Evolutionary conservation across 257 asterid species (phyloP).

Genomic region (Solanum microdontum): DNA sequence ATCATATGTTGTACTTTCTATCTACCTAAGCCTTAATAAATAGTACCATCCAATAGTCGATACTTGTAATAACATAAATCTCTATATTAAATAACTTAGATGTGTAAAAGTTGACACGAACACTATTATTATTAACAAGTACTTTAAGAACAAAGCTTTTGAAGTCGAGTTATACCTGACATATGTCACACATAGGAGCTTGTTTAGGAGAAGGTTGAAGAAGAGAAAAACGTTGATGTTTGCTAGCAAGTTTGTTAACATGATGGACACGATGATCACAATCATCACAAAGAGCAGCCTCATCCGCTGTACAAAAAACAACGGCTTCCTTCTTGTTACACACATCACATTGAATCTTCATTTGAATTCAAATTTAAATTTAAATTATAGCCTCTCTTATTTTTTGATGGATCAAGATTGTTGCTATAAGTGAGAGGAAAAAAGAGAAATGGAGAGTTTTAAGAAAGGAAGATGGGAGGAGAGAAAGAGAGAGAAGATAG

Average conservation of each 20-base stretch:
- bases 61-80: not conserved
- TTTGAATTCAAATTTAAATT: not conserved
- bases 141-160: not conserved
- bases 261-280: constrained; percentile 24
- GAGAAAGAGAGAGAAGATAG: not conserved
- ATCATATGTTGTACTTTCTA: not conserved
- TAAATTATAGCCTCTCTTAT: not conserved
- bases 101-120: not conserved
- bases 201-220: constrained; percentile 43
- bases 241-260: constrained; percentile 19
- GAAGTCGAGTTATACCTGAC: constrained; percentile 31
- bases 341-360: constrained; percentile 34
- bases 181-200: constrained; percentile 51
- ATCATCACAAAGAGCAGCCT: constrained; percentile 20
- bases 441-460: not conserved
- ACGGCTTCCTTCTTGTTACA: constrained; percentile 21
- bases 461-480: not conserved
- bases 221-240: constrained; percentile 39
- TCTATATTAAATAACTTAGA: not conserved
- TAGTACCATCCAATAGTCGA: not conserved
- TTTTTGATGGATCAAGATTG: not conserved
- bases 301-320: constrained; percentile 27
- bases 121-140: not conserved
- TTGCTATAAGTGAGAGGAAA: not conserved
- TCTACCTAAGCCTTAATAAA: not conserved